Conservation (phyloP, 495 filamentous ascomycete species). For the Aspergillus kassunensis region DNA sequence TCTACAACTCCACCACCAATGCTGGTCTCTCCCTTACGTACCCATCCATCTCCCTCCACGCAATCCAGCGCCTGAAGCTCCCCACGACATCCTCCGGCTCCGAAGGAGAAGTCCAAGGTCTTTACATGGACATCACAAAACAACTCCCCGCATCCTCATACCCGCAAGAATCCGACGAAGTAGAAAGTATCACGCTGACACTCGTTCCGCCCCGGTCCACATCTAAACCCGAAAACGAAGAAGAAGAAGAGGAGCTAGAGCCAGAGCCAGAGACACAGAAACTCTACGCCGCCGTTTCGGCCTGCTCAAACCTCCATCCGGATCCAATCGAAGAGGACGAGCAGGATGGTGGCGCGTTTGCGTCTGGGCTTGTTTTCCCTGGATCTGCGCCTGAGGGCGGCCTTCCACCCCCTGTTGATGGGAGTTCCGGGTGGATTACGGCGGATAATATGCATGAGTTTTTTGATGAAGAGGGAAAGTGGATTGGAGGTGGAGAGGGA, state of each 20-base stretch:
- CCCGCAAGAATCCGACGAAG: slow-evolving; percentile 58
- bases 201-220: slow-evolving; percentile 52
- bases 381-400: slow-evolving; percentile 43
- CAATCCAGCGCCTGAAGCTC: slow-evolving; percentile 62
- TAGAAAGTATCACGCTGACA: slow-evolving; percentile 68
- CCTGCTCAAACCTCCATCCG: slow-evolving; percentile 86
- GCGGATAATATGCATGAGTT: slow-evolving; percentile 88
- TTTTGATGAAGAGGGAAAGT: slow-evolving; percentile 63
- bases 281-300: slow-evolving; percentile 76
- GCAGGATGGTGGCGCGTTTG: slow-evolving; percentile 40
- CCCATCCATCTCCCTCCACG: slow-evolving; percentile 83
- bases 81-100: slow-evolving; percentile 21
- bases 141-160: slow-evolving; percentile 44
- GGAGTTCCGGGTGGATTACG: slow-evolving; percentile 93
- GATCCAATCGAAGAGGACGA: slow-evolving; percentile 60
- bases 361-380: slow-evolving; percentile 24
- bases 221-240: slow-evolving; percentile 13
- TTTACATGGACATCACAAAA: slow-evolving; percentile 80
- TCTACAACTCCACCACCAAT: slow-evolving; percentile 59
- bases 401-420: slow-evolving; percentile 72
- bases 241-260: slow-evolving; percentile 20
- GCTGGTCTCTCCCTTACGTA: slow-evolving; percentile 79
- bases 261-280: slow-evolving; percentile 40
- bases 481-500: slow-evolving; percentile 43
- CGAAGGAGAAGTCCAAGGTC: slow-evolving; percentile 48